A percentile compares a stretch with the other conserved stretches of the same genome.
These are phyloP conservation scores for Flammula alnicola DNA, from an alignment of 1,284 basidiomycete genomes.

Conservation along the genomic window DNA sequence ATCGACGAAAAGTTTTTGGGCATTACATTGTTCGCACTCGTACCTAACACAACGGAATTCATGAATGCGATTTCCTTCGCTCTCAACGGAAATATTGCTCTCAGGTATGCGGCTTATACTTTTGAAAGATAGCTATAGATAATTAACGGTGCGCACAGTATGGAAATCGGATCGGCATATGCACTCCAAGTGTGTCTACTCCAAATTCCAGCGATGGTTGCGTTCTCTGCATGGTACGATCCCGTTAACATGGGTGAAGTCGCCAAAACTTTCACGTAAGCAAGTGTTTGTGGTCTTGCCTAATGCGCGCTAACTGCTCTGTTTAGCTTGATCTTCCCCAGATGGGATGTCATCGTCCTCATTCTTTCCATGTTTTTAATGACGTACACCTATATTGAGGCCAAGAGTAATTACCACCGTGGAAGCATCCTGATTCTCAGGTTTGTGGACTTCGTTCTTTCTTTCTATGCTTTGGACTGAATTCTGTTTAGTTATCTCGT, in stretches of 20 bases:
- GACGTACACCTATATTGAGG: slow-evolving; percentile 99
- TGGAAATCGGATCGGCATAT: slow-evolving; percentile 99
- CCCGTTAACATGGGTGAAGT: slow-evolving; percentile 82
- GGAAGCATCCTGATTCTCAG: slow-evolving; percentile 92
- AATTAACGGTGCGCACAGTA: slow-evolving; percentile 53
- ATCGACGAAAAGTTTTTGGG: slow-evolving; percentile 99
- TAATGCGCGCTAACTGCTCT: slow-evolving; percentile 13
- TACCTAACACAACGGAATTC: slow-evolving; percentile 99
- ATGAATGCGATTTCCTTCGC: slow-evolving; percentile 99
- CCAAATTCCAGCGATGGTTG: slow-evolving; percentile 99
- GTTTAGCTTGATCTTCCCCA: slow-evolving; percentile 91
- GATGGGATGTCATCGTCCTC: slow-evolving; percentile 97
- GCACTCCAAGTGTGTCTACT: slow-evolving; percentile 97
- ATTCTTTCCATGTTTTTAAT: slow-evolving; percentile 95
- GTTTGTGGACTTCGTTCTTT: slow-evolving; percentile 42
- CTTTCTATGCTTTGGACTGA: neutral
- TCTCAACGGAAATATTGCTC: slow-evolving; percentile 94
- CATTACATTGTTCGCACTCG: slow-evolving; percentile 94
- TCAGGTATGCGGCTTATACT: slow-evolving; percentile 64
- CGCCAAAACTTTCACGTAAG: slow-evolving; percentile 88
- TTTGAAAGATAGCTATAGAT: slow-evolving; percentile 6
- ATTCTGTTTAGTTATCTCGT: slow-evolving; percentile 69
- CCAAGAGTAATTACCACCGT: slow-evolving; percentile 95
- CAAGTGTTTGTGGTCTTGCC: slow-evolving; percentile 16
- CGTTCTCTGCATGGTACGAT: slow-evolving; percentile 94